Evolutionary conservation across 192 early-diverging fungal species (phyloP), one percentile per base, ranked within the genome.

Genomic region (Oehlia diaphana): DNA sequence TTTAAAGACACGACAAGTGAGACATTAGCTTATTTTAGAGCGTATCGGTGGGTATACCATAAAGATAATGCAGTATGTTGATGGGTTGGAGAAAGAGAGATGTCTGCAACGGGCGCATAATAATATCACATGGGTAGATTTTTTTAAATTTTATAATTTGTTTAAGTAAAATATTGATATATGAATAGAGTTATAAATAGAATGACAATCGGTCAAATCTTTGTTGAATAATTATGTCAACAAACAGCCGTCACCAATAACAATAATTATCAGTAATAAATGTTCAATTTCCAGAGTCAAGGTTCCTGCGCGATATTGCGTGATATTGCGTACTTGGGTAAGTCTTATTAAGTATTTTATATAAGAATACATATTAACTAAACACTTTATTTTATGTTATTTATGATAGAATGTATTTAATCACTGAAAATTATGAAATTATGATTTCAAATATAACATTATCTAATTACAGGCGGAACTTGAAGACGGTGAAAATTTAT

Each of bases 271-370:
- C 2, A 37, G 67, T 35, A 42, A 69, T 37, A 69, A 69, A 21
- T 35, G 33, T 16, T 58, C 50, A 35, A 13, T 19, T 37, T 13
- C 67, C 3, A 69, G 21, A 0, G 42, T 69, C 19, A 37, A 21
- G 42, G 31, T 69, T 37, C 67, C 67, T 21, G 67, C 67, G 16
- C 67, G 67, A 9, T 69, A n/a, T n/a, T n/a, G n/a, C n/a, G n/a
- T n/a, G n/a, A n/a, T n/a, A 69, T 37, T 69, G 67, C 5, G 67
- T 69, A 21, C 28, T 69, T 31, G 67, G 67, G 67, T 69, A 37
- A 69, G 35, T 69, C 13, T 35, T 9, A 16, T 67, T 14, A 10
- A 63, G 14, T 8, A 26, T 63, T 26, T 26, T 67, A 67, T 66
- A 12, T 67, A 31, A 31, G 9, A 31, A 31, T 31, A 14, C 16